phyloP scores from a whole-genome alignment of 805 yeast genomes.

The Suhomyces sp. region DNA sequence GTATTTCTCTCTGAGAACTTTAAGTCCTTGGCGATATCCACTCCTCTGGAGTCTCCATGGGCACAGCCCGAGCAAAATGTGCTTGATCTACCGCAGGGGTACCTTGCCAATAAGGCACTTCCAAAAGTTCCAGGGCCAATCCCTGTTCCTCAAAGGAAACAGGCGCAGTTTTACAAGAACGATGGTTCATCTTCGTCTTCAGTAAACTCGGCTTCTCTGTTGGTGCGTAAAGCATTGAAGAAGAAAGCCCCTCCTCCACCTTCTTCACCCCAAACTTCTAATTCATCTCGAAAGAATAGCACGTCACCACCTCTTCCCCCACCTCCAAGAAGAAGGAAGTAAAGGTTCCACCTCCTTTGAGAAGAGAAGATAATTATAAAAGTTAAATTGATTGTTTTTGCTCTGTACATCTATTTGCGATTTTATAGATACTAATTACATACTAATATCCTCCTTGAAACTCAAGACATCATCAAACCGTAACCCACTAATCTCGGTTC shows the following conservation, averaged over 20 bases:
- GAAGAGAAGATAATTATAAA: background rate
- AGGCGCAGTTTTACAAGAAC: constrained; percentile 6
- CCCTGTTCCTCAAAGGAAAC: constrained; percentile 10
- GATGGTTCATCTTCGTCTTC: constrained; percentile 16
- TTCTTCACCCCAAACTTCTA: constrained; percentile 33
- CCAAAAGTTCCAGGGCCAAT: constrained; percentile 10
- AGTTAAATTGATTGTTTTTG: background rate
- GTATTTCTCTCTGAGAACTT: constrained; percentile 17
- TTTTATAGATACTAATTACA: constrained; percentile 13
- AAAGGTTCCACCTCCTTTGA: background rate
- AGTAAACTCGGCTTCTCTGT: constrained; percentile 15
- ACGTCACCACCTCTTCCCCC: constrained; percentile 32
- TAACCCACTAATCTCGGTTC: constrained; percentile 62
- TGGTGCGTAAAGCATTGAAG: constrained; percentile 26
- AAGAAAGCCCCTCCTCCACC: constrained; percentile 44
- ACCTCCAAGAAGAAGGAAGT: constrained; percentile 31
- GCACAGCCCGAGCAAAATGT: constrained; percentile 10
- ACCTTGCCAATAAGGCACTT: constrained; percentile 19
- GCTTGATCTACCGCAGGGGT: constrained; percentile 35
- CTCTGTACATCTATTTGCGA: background rate
- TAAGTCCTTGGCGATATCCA: constrained; percentile 2
- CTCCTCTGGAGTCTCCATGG: background rate
- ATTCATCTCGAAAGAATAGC: background rate
- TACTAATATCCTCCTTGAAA: constrained; percentile 54
- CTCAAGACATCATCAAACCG: constrained; percentile 60